Percentiles rank a stretch among this genome's conserved stretches.
Evolutionary conservation across 441 rosid species (phyloP).

Genomic region (Gossypium gossypioides): DNA sequence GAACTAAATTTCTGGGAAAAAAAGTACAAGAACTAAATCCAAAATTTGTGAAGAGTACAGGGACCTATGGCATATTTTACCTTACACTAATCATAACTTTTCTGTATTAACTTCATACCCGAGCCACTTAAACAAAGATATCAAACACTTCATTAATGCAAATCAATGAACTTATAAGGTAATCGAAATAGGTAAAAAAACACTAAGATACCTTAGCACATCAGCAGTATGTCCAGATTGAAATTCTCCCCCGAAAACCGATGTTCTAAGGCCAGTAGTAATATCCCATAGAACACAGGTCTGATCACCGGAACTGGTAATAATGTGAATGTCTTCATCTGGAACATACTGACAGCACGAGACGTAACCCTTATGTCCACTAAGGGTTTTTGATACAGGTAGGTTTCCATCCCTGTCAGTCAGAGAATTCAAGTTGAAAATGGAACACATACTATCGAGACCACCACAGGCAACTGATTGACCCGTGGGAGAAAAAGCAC

Average conservation of each 20-base stretch:
- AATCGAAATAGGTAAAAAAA: not conserved
- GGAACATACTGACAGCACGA: constrained; percentile 89
- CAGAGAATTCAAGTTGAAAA: constrained; percentile 76
- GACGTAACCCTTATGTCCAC: constrained; percentile 83
- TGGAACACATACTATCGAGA: constrained; percentile 83
- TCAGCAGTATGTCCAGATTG: constrained; percentile 95
- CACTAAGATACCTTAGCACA: constrained; percentile 56
- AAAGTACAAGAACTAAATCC: no score
- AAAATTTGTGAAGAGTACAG: no score
- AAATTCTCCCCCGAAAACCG: constrained; percentile 93
- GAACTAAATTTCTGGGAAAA: no score
- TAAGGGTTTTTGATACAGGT: constrained; percentile 71
- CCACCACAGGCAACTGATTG: constrained; percentile 97
- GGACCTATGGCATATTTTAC: no score
- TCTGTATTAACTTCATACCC: not conserved
- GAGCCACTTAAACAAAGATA: not conserved
- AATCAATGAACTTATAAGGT: not conserved
- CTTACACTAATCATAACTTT: not conserved
- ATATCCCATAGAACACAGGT: constrained; percentile 93
- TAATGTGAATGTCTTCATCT: constrained; percentile 72
- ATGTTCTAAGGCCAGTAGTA: constrained; percentile 82
- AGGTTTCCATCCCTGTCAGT: constrained; percentile 75
- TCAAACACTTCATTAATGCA: no score
- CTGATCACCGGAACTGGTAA: constrained; percentile 86
- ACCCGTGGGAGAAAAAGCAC: constrained; percentile 90